Base-by-base conservation (phyloP, 345 rosid genomes). In the Arabidopsis arenosa region DNA sequence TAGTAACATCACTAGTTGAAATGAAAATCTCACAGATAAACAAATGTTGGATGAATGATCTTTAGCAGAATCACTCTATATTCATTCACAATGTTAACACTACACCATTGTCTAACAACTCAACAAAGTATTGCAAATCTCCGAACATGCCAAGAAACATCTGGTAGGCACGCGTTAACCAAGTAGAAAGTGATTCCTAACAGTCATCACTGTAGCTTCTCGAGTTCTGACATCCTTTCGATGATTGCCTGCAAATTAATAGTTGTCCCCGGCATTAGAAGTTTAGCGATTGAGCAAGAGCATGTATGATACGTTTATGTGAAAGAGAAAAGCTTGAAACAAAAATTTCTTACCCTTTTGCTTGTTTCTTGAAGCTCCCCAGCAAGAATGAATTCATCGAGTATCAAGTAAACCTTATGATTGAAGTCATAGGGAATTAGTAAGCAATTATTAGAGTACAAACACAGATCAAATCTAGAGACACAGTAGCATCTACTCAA, bases 331-430 rank as follows among this genome's bases (percentile, higher is more conserved):
- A 43, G 33, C 32, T 6, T 30, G 44, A 43, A 21, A 28, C 15
- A 9, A 32, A 33, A 44, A 66, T 9, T 59, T 23, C 59, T 73
- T 0, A 93, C 98, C 93, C 84, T 90, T 83, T 93, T 94, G 92
- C 98, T 94, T 68, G 98, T 94, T 86, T 94, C 98, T 86, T 94
- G 98, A 14, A 94, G 96, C 81, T 94, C 98, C 18, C 98, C 98
- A 28, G 95, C 98, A 78, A 94, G 98, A 81, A 94, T 94, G 87
- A 94, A 94, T 75, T 94, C 97, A 47, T 94, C 98, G 18, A 94
- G 97, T 66, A 94, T 90, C 85, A 94, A 80, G 82, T 94, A 94
- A 17, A 94, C 98, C 78, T 74, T 14, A 43, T 21, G 1, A 9
- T 47, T 23, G 0, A 71, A 71, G 4, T 4, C 48, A 47, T 8